Conservation (phyloP, 2,329 filamentous ascomycete species). For the Monosporascus sp. region DNA sequence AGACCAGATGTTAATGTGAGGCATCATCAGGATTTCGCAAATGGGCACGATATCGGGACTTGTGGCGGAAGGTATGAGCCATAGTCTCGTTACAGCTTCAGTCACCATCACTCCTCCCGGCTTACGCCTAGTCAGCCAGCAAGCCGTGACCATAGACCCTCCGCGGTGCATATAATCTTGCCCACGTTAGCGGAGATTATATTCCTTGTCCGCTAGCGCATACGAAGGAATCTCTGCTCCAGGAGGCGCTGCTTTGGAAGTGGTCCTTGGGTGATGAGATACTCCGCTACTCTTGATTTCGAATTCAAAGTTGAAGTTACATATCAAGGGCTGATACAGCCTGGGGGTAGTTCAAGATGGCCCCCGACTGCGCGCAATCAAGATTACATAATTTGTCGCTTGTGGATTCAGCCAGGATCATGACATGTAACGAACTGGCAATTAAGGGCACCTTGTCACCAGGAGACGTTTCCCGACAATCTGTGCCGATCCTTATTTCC, state of each 20-base stretch:
- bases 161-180: neutral
- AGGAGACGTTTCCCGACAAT: too few species aligned
- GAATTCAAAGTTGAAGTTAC: too few species aligned
- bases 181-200: neutral
- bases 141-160: neutral
- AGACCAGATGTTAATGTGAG: slow-evolving; percentile 9
- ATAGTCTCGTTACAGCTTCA: neutral
- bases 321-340: too few species aligned
- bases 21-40: slow-evolving; percentile 45
- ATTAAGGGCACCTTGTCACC: too few species aligned
- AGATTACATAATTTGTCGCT: too few species aligned
- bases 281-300: too few species aligned
- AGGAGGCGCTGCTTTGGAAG: neutral
- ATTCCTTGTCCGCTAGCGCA: neutral
- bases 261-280: neutral
- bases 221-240: neutral
- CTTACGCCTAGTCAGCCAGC: neutral
- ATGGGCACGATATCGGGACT: slow-evolving; percentile 53
- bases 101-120: neutral
- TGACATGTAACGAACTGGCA: too few species aligned
- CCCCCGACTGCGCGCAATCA: too few species aligned
- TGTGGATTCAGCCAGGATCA: too few species aligned
- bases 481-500: too few species aligned
- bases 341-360: too few species aligned
- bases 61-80: slow-evolving; percentile 40